Percentiles rank a stretch among this genome's conserved stretches.
These are phyloP conservation scores for Microthyrium microscopicum DNA, from an alignment of 2,329 filamentous ascomycete species.

Conservation along the genomic window DNA sequence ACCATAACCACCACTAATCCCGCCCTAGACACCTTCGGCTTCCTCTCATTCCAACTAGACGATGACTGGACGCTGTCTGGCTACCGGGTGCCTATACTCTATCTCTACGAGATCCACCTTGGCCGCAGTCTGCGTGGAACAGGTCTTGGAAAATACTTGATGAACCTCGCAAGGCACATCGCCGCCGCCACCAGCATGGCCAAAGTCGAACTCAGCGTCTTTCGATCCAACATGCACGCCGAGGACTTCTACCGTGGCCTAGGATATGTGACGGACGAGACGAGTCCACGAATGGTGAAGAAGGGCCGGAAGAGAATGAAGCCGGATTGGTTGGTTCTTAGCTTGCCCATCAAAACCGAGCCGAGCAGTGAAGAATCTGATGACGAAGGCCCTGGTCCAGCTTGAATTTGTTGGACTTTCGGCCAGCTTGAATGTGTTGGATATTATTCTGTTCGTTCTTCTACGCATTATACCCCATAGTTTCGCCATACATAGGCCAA, in stretches of 20 bases:
- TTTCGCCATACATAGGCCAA: too few relatives aligned
- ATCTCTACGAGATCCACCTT: slow-evolving; percentile 8
- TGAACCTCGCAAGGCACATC: not conserved
- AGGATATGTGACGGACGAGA: slow-evolving; percentile 4
- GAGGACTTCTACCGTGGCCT: slow-evolving; percentile 5
- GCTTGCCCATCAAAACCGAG: not conserved
- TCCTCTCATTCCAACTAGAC: slow-evolving; percentile 5
- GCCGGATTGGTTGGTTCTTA: slow-evolving; percentile 7
- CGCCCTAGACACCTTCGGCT: not conserved
- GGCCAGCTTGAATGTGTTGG: too few relatives aligned
- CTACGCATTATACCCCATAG: too few relatives aligned
- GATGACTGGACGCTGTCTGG: too few relatives aligned
- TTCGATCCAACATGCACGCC: slow-evolving; percentile 3
- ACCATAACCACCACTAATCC: not conserved
- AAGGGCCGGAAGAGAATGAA: slow-evolving; percentile 4
- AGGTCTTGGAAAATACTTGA: slow-evolving; percentile 3
- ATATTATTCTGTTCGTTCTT: too few relatives aligned
- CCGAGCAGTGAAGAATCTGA: slow-evolving; percentile 2
- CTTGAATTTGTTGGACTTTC: slow-evolving; percentile 7
- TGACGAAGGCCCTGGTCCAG: slow-evolving; percentile 1
- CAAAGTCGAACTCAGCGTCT: slow-evolving; percentile 6
- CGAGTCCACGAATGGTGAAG: slow-evolving; percentile 3
- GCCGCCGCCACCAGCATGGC: not conserved
- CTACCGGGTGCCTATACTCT: slow-evolving; percentile 4
- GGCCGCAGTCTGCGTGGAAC: not conserved